Evolutionary conservation across 2,329 filamentous ascomycete genomes (phyloP).

Genomic region (Scedosporium apiospermum): DNA sequence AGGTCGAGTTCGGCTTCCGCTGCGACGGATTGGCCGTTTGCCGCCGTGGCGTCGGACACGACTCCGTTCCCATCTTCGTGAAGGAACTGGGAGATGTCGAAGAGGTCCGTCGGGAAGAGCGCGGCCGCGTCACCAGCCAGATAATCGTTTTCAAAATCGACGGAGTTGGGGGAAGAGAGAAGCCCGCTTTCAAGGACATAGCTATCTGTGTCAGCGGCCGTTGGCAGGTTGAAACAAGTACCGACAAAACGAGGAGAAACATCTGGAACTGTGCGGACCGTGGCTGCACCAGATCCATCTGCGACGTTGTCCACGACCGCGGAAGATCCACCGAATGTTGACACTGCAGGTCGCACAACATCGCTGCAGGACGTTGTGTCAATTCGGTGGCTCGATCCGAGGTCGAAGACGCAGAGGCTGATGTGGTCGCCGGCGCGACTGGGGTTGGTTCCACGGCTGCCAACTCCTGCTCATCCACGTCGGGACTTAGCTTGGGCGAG

Average conservation of each 20-base stretch:
- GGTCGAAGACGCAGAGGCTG: slow-evolving; percentile 15
- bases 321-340: slow-evolving; percentile 72
- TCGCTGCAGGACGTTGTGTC: slow-evolving; percentile 99
- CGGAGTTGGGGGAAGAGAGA: slow-evolving; percentile 62
- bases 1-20: slow-evolving; percentile 42
- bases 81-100: slow-evolving; percentile 47
- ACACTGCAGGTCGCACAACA: slow-evolving; percentile 99
- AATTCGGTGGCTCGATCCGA: slow-evolving; percentile 58
- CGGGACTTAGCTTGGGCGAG: slow-evolving; percentile 35
- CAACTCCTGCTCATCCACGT: background rate
- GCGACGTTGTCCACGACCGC: slow-evolving; percentile 11
- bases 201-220: slow-evolving; percentile 63
- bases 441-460: slow-evolving; percentile 8
- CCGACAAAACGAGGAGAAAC: slow-evolving; percentile 58
- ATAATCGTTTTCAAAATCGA: slow-evolving; percentile 59
- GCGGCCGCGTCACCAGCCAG: slow-evolving; percentile 50
- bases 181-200: slow-evolving; percentile 67
- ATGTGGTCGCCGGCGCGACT: slow-evolving; percentile 6
- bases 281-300: background rate
- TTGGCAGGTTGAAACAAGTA: slow-evolving; percentile 59
- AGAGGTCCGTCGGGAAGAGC: slow-evolving; percentile 34
- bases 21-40: slow-evolving; percentile 38
- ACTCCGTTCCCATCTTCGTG: slow-evolving; percentile 38
- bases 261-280: slow-evolving; percentile 35
- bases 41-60: slow-evolving; percentile 37